Percentiles rank a stretch among this genome's conserved stretches.
These are phyloP conservation scores for Yueomyces sp. DNA, from an alignment of 1,139 yeast species.

Conservation along the genomic window DNA sequence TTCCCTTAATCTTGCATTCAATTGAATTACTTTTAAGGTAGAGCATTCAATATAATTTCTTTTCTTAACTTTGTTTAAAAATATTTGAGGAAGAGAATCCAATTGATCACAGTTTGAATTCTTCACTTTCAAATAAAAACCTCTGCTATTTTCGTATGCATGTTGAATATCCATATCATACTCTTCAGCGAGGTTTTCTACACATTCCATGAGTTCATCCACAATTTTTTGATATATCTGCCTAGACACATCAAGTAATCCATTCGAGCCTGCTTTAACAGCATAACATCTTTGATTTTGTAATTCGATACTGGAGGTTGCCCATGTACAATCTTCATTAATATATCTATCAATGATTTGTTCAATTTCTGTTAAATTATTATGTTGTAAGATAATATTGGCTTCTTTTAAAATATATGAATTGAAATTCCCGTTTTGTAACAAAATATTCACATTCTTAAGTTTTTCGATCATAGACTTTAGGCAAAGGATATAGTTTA, in stretches of 20 bases:
- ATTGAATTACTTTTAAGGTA: constrained; percentile 31
- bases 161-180: constrained; percentile 22
- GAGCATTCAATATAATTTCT: constrained; percentile 29
- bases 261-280: constrained; percentile 32
- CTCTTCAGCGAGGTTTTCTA: constrained; percentile 16
- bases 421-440: constrained; percentile 6
- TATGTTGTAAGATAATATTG: constrained; percentile 20
- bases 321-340: constrained; percentile 33
- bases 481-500: constrained; percentile 29
- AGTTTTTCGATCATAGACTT: constrained; percentile 24
- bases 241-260: constrained; percentile 34
- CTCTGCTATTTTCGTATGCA: constrained; percentile 27
- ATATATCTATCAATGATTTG: constrained; percentile 24
- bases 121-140: constrained; percentile 27
- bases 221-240: constrained; percentile 28
- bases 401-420: constrained; percentile 22
- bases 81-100: constrained; percentile 21
- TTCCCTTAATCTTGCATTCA: constrained; percentile 30
- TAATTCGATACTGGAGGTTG: constrained; percentile 27
- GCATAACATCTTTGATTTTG: constrained; percentile 35
- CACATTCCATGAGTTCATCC: constrained; percentile 26
- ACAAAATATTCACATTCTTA: neutral
- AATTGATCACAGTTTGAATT: constrained; percentile 5
- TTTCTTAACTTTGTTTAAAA: constrained; percentile 27
- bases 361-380: constrained; percentile 15